Conservation (phyloP, 805 yeast species). For the Starmerella geochares region DNA sequence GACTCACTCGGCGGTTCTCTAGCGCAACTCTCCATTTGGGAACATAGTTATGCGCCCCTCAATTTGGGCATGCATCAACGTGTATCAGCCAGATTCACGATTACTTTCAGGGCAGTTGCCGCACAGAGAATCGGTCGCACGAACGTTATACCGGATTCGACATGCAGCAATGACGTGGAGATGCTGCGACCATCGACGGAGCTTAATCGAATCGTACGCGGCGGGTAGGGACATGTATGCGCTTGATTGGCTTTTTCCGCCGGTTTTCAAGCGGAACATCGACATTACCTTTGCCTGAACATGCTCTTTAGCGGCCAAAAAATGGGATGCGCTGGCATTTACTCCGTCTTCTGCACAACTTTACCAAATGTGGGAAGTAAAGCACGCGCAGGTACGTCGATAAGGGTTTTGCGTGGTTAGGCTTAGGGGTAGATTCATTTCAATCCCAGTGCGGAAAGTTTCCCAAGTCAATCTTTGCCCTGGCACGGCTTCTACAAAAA, state of each 20-base stretch:
- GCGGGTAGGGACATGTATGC: not conserved
- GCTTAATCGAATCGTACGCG: constrained; percentile 5
- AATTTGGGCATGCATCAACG: not conserved
- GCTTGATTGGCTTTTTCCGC: not conserved
- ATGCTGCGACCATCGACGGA: constrained; percentile 7
- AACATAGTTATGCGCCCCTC: not conserved
- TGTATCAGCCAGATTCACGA: not conserved
- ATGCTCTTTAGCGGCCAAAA: not conserved
- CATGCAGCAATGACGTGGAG: constrained; percentile 1
- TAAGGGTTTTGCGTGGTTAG: not conserved
- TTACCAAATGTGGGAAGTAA: constrained; percentile 3
- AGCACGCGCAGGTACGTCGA: not conserved
- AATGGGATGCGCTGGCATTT: not conserved
- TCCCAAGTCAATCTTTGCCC: constrained; percentile 6
- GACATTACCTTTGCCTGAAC: not conserved
- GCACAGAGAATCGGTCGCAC: not conserved
- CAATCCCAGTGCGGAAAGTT: not conserved
- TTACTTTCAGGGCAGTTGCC: not conserved
- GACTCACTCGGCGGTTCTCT: too few relatives aligned
- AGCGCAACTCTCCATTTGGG: too few relatives aligned
- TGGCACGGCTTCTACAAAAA: not conserved
- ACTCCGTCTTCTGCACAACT: not conserved
- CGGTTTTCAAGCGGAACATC: not conserved
- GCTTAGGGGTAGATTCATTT: not conserved
- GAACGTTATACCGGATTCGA: not conserved